Conservation (phyloP, 768 basidiomycete genomes). For the Leccinum arenicola region DNA sequence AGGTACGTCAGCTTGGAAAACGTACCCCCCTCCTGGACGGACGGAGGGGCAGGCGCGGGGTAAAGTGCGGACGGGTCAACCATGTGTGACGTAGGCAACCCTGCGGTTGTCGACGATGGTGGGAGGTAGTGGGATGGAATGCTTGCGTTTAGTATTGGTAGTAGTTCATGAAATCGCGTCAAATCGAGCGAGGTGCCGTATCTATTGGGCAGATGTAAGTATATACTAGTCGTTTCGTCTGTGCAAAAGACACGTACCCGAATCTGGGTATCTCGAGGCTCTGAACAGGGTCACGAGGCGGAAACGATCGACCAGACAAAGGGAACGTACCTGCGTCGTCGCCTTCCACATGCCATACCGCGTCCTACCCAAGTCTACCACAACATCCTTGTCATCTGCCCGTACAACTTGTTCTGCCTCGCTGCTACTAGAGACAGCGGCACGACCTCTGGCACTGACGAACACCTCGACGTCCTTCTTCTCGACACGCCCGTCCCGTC, state of each 20-base stretch:
- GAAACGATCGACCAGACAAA: not conserved
- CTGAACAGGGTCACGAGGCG: conserved; percentile 33
- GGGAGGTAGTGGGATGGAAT: conserved; percentile 61
- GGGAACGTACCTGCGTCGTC: conserved; percentile 66
- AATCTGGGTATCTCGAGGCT: conserved; percentile 87
- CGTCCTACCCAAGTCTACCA: conserved; percentile 59
- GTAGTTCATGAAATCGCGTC: conserved; percentile 59
- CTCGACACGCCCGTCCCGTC: conserved; percentile 72
- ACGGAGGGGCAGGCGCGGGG: conserved; percentile 37
- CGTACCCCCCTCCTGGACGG: conserved; percentile 49
- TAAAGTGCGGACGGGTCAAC: conserved; percentile 41
- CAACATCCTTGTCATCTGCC: not conserved
- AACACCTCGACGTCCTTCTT: conserved; percentile 74
- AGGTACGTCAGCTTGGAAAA: conserved; percentile 76
- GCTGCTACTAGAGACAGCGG: not conserved
- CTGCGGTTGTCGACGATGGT: conserved; percentile 35
- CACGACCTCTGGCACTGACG: conserved; percentile 30
- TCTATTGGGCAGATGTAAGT: conserved; percentile 32
- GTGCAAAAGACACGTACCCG: conserved; percentile 43
- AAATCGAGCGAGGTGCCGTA: conserved; percentile 77
- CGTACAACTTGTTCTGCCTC: not conserved
- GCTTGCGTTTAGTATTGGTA: conserved; percentile 63
- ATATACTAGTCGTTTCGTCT: not conserved
- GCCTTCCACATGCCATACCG: conserved; percentile 87
- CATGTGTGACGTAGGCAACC: conserved; percentile 18